phyloP scores from a whole-genome alignment of 2,329 filamentous ascomycete species.

The Plectosphaerella sp. region DNA sequence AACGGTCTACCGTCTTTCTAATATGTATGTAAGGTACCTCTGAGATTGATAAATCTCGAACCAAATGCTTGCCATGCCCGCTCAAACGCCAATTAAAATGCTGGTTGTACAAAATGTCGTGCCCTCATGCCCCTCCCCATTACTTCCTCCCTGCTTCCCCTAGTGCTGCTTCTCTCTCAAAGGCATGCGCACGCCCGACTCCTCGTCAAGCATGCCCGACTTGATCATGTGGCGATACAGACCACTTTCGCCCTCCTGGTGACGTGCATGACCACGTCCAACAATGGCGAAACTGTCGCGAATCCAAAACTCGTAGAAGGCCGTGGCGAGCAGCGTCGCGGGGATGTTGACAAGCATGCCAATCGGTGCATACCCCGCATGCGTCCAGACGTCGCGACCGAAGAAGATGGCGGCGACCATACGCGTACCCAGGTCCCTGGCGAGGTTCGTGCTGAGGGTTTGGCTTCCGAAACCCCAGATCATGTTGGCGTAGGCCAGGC shows the following conservation, averaged over 20 bases:
- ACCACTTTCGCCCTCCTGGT: conserved; percentile 47
- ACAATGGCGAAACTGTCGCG: conserved; percentile 49
- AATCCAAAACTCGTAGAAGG: conserved; percentile 50
- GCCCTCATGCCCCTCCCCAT: not conserved
- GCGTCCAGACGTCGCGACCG: conserved; percentile 18
- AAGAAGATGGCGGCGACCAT: conserved; percentile 53
- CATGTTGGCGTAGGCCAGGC: conserved; percentile 47
- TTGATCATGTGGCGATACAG: conserved; percentile 36
- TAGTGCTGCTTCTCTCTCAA: not conserved
- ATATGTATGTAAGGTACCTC: not conserved
- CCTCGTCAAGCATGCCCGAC: conserved; percentile 22
- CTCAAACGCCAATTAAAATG: not conserved
- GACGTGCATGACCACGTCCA: conserved; percentile 40
- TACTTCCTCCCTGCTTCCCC: not conserved
- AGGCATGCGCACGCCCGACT: conserved; percentile 2
- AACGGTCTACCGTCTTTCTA: not conserved
- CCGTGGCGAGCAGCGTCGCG: conserved; percentile 49
- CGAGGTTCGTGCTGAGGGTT: conserved; percentile 52
- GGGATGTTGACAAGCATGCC: conserved; percentile 52
- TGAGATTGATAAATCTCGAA: not conserved
- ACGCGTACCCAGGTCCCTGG: conserved; percentile 54
- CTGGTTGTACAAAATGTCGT: not conserved
- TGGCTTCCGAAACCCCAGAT: conserved; percentile 53
- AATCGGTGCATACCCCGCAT: conserved; percentile 43
- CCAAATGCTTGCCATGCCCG: not conserved